These are phyloP conservation scores for Linnemannia elongata DNA, from an alignment of 192 early-diverging fungal species.

Conservation along the genomic window DNA sequence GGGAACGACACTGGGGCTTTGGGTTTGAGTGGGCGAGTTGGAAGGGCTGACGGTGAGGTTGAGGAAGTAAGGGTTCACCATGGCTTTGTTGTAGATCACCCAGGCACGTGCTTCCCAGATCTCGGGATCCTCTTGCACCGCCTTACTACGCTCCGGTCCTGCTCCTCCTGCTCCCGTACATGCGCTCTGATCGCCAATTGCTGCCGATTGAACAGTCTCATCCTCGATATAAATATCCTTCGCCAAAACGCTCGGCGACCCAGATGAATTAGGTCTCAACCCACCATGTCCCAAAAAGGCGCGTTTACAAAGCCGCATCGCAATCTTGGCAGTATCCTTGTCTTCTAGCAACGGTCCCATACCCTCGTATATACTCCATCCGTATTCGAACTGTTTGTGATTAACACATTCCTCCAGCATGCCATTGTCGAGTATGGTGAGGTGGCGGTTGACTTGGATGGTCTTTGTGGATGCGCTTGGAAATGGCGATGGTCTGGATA, in stretches of 20 bases:
- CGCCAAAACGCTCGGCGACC: constrained; percentile 14
- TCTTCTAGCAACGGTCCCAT: constrained; percentile 35
- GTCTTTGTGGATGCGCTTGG: neutral
- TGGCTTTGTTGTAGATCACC: constrained; percentile 47
- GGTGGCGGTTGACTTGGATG: constrained; percentile 18
- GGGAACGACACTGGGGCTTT: neutral
- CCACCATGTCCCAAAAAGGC: constrained; percentile 38
- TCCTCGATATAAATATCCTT: constrained; percentile 27
- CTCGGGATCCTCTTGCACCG: constrained; percentile 21
- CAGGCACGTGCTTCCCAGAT: constrained; percentile 46
- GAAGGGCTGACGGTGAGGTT: neutral
- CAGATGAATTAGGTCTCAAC: neutral
- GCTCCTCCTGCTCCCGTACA: neutral
- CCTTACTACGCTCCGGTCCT: neutral
- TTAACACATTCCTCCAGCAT: constrained; percentile 45
- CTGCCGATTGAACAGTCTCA: neutral
- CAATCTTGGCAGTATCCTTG: constrained; percentile 33
- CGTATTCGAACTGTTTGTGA: constrained; percentile 44
- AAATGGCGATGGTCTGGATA: neutral
- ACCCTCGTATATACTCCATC: constrained; percentile 45
- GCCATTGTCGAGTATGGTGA: constrained; percentile 26
- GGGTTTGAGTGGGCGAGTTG: neutral
- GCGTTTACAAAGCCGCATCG: constrained; percentile 32
- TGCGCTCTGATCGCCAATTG: neutral
- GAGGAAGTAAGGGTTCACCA: constrained; percentile 18